Base-by-base conservation (phyloP, 1,139 yeast species). In the Torulaspora pretoriensis region DNA sequence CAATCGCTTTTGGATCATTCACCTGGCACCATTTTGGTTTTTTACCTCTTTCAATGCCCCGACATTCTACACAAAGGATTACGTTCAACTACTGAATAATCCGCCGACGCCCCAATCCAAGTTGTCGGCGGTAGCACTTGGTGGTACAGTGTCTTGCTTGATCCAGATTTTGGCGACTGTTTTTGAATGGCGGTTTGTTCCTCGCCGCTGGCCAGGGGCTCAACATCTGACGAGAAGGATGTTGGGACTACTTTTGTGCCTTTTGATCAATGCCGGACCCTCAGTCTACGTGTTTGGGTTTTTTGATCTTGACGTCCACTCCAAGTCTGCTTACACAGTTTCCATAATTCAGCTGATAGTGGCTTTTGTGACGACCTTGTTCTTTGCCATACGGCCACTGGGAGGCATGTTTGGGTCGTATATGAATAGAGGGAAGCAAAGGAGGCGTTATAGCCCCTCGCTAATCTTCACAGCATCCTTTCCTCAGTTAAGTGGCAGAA, bases 1-100 rank as follows among this genome's bases (percentile, higher is more conserved):
- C 63, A 84, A 81, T 61, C 69, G 96, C 48, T 79, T 87, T 27
- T 87, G 96, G 95, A 80, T 85, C 30, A 80, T 87, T 40, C 96
- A 88, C 60, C 64, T 81, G 5, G 73, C 87, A 0, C 72, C 83
- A 46, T 88, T 81, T 64, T 87, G 96, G 96, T 85, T 80, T 59
- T 86, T 81, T 57, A 84, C 94, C 0, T 72, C 83, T 34, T 82
- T 82, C 61, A 86, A 87, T 61, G 75, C 95, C 0, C 89, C 95
- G 0, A 73, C 89, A 0, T 67, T 88, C 16, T 88, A 85, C 63
- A 86, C 95, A 1, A 69, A 68, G 40, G 65, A 78, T 46, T 86
- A 83, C 59, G 61, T 67, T 39, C 83, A 80, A 46, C 60, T 74
- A 28, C 59, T 78, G 42, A 76, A 85, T 54, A 81, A 80, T 49